Conservation (phyloP, 768 basidiomycete species). For the Tricholoma saponaceum region DNA sequence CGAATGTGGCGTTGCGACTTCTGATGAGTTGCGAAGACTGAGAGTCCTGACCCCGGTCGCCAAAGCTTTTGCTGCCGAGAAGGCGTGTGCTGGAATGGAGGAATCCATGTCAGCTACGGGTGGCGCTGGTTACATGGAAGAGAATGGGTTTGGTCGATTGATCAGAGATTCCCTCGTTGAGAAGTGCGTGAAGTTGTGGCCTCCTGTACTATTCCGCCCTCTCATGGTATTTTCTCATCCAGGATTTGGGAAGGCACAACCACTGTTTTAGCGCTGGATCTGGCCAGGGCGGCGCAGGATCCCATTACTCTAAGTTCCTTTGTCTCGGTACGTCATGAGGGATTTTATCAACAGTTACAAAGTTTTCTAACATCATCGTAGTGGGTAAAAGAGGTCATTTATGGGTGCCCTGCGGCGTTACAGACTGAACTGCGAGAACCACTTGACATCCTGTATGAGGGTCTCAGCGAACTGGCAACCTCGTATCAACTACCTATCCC, state of each 20-base stretch:
- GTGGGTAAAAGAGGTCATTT: slow-evolving; percentile 49
- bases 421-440: slow-evolving; percentile 20
- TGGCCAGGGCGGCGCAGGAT: slow-evolving; percentile 51
- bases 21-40: slow-evolving; percentile 48
- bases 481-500: slow-evolving; percentile 39
- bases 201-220: background rate
- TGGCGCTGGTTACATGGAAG: slow-evolving; percentile 83
- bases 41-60: slow-evolving; percentile 64
- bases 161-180: slow-evolving; percentile 73
- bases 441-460: slow-evolving; percentile 31
- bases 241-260: slow-evolving; percentile 80
- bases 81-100: slow-evolving; percentile 59
- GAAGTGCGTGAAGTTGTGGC: slow-evolving; percentile 32
- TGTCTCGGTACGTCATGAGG: slow-evolving; percentile 35
- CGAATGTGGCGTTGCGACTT: slow-evolving; percentile 49
- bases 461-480: slow-evolving; percentile 34
- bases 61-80: slow-evolving; percentile 69
- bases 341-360: background rate
- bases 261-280: slow-evolving; percentile 64
- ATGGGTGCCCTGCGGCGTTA: slow-evolving; percentile 37
- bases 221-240: background rate
- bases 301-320: slow-evolving; percentile 42
- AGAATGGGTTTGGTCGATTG: slow-evolving; percentile 65
- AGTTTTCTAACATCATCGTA: slow-evolving; percentile 18
- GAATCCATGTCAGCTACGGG: slow-evolving; percentile 73